These are phyloP conservation scores for Yarrowia sp. DNA, from an alignment of 805 yeast genomes.

Conservation along the genomic window DNA sequence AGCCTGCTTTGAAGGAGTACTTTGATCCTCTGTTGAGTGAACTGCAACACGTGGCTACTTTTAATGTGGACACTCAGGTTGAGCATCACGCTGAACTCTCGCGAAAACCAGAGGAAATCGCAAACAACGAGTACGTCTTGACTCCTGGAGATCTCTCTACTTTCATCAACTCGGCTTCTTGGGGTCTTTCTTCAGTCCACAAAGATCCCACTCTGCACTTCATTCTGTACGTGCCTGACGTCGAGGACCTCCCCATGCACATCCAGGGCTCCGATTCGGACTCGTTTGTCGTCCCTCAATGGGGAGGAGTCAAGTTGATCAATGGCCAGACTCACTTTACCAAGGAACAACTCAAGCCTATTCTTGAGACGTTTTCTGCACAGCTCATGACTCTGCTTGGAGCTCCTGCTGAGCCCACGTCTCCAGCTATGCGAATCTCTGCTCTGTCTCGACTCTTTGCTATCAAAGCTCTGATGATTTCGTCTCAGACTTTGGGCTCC, in stretches of 20 bases:
- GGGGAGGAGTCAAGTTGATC: conserved; percentile 73
- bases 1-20: conserved; percentile 47
- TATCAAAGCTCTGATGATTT: conserved; percentile 55
- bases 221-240: conserved; percentile 61
- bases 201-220: conserved; percentile 70
- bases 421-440: conserved; percentile 64
- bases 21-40: conserved; percentile 56
- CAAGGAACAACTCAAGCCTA: conserved; percentile 50
- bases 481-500: conserved; percentile 71
- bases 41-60: conserved; percentile 58
- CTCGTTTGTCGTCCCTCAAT: conserved; percentile 78
- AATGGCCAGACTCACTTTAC: conserved; percentile 42
- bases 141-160: conserved; percentile 61
- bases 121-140: conserved; percentile 40
- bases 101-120: conserved; percentile 28
- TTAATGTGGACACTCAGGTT: conserved; percentile 76
- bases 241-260: conserved; percentile 49
- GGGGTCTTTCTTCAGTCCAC: conserved; percentile 63
- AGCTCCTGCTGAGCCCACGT: conserved; percentile 55
- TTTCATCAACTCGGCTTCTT: conserved; percentile 78
- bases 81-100: conserved; percentile 59
- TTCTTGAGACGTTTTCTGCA: conserved; percentile 66
- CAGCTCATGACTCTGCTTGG: conserved; percentile 77
- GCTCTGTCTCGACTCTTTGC: conserved; percentile 60
- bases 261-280: conserved; percentile 42